phyloP scores from a whole-genome alignment of 352 stramenopile genomes.

The Thalassiosira livingstoniorum region DNA sequence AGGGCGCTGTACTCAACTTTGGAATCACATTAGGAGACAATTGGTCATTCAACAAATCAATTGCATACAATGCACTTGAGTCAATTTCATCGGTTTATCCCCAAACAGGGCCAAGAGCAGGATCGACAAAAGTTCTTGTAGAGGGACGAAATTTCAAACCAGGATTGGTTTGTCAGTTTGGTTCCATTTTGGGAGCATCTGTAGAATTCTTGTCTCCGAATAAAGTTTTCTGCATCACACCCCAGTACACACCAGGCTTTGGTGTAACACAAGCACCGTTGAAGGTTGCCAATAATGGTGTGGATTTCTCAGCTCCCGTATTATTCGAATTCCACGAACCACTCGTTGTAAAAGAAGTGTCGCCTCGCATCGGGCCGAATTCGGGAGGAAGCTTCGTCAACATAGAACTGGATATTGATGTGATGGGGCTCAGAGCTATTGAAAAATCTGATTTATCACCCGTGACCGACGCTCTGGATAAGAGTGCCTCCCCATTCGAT shows the following conservation, averaged over 20 bases:
- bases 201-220: constrained; percentile 34
- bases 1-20: constrained; percentile 30
- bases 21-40: constrained; percentile 25
- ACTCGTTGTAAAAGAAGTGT: constrained; percentile 31
- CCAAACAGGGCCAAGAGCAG: constrained; percentile 27
- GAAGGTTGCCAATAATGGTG: constrained; percentile 34
- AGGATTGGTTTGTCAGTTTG: constrained; percentile 32
- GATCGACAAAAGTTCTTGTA: constrained; percentile 41
- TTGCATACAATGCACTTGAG: constrained; percentile 27
- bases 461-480: too few species aligned
- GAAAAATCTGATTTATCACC: constrained; percentile 11
- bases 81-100: constrained; percentile 25
- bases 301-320: constrained; percentile 32
- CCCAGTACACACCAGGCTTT: constrained; percentile 25
- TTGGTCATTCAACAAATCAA: neutral
- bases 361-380: constrained; percentile 27
- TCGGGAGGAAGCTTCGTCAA: constrained; percentile 28
- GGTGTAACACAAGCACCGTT: constrained; percentile 22
- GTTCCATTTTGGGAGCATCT: constrained; percentile 14
- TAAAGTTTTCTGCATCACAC: constrained; percentile 37
- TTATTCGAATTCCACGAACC: constrained; percentile 46
- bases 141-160: constrained; percentile 37
- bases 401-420: constrained; percentile 24
- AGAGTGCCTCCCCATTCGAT: too few species aligned
- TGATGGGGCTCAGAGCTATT: constrained; percentile 30